phyloP scores from a whole-genome alignment of 139 green algal genomes.

The Pseudopediastrum boryanum region DNA sequence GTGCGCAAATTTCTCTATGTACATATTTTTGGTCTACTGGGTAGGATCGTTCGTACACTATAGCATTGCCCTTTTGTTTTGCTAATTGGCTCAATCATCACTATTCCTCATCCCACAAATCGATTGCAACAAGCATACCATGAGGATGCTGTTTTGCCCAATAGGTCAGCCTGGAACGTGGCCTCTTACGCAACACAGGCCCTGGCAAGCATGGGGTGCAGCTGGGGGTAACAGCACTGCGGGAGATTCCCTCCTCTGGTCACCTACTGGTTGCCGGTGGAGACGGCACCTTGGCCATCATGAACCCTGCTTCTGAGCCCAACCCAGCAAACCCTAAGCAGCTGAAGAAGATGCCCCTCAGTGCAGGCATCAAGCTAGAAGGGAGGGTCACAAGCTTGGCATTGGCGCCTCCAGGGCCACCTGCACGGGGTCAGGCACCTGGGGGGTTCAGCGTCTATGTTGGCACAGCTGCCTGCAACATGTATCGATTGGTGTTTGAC shows the following conservation, averaged over 20 bases:
- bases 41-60: too few relatives aligned
- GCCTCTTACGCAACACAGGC: conserved; percentile 73
- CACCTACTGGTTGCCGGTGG: conserved; percentile 68
- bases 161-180: conserved; percentile 66
- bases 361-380: conserved; percentile 48
- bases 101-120: too few relatives aligned
- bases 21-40: too few relatives aligned
- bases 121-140: too few relatives aligned
- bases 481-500: conserved; percentile 71
- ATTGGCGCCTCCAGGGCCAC: conserved; percentile 39
- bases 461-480: conserved; percentile 72
- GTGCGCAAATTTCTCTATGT: too few relatives aligned
- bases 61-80: too few relatives aligned
- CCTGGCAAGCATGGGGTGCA: conserved; percentile 63
- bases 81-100: too few relatives aligned
- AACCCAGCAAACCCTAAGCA: conserved; percentile 53
- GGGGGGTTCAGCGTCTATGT: conserved; percentile 62
- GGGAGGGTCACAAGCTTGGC: conserved; percentile 67
- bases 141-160: too few relatives aligned
- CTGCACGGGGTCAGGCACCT: not conserved
- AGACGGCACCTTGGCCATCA: conserved; percentile 53
- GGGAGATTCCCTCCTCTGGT: conserved; percentile 47
- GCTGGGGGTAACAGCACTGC: conserved; percentile 49
- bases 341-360: conserved; percentile 56
- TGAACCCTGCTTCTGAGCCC: conserved; percentile 44